Base-by-base conservation (phyloP, 1,284 basidiomycete species). In the Fomitopsis palustris region DNA sequence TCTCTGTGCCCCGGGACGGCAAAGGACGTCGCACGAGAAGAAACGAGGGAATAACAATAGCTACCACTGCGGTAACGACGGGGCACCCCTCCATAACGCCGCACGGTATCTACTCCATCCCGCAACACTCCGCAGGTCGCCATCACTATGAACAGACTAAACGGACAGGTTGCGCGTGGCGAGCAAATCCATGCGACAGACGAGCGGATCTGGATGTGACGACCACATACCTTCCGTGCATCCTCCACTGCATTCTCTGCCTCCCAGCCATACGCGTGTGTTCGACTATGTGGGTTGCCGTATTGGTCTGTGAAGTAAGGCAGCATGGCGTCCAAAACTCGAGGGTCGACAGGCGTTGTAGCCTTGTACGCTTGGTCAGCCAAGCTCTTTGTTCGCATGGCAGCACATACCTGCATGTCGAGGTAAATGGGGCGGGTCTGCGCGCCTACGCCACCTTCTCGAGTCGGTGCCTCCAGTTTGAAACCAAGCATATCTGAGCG, bases 231-330 rank as follows among this genome's bases (percentile, higher is more conserved):
- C 80, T 90, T 87, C 58, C 96, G 86, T 7, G 94, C 96, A 67
- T 90, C 86, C 72, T 99, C 96, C 5, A 98, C 93, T 0, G 90
- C 96, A 67, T 90, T 83, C 72, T 99, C 97, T 6, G 96, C 94
- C 75, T 99, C 97, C 97, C 97, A 99, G 6, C 97, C 97, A 74
- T 98, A 99, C 0, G 96, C 95, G 74, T 99, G 97, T 31, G 97
- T 99, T 61, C 96, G 87, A 70, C 93, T 96, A 71, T 99, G 97
- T 9, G 97, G 97, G 77, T 99, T 99, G 7, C 97, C 97, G 70
- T 92, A 99, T 74, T 96, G 94, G 74, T 99, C 95, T 16, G 96
- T 97, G 67, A 96, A 79, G 75, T 86, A 98, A 0, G 97, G 97
- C 56, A 99, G 80, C 96, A 99, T 99, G 29, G 92, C 88, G 75